Percentiles rank a stretch among this genome's conserved stretches.
phyloP scores from a whole-genome alignment of 208 protist genomes.

The Trypanosoma platydactyli region DNA sequence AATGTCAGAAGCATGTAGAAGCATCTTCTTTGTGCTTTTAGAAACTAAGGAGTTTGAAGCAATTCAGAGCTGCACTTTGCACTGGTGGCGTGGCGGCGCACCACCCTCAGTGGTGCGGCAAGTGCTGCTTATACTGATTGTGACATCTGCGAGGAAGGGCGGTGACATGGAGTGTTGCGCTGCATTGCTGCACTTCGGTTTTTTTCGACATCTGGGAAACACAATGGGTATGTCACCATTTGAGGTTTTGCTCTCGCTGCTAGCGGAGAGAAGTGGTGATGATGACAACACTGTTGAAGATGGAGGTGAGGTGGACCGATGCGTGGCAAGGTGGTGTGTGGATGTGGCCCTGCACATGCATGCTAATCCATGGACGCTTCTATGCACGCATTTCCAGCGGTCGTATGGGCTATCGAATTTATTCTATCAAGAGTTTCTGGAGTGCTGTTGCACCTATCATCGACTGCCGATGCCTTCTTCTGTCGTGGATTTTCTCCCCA shows the following conservation, averaged over 20 bases:
- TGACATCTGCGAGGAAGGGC: not conserved
- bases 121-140: conserved; percentile 4
- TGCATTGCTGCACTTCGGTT: conserved; percentile 4
- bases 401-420: not conserved
- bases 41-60: not conserved
- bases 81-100: not conserved
- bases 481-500: conserved; percentile 5
- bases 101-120: not conserved
- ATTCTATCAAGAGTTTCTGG: conserved; percentile 12
- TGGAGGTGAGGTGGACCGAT: conserved; percentile 3
- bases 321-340: conserved; percentile 20
- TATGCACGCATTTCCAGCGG: not conserved
- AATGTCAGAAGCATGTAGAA: not conserved
- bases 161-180: not conserved
- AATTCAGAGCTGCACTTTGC: conserved; percentile 1
- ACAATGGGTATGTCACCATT: not conserved
- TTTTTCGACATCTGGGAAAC: not conserved
- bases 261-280: not conserved
- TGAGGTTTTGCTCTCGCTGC: not conserved
- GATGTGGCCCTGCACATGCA: conserved; percentile 20
- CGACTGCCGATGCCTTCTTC: conserved; percentile 1
- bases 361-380: conserved; percentile 2
- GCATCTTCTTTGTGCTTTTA: conserved; percentile 8
- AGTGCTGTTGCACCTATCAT: conserved; percentile 7
- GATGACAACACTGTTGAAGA: no score